Conservation (phyloP, 2,329 filamentous ascomycete species). For the Mycosphaerella sp. region DNA sequence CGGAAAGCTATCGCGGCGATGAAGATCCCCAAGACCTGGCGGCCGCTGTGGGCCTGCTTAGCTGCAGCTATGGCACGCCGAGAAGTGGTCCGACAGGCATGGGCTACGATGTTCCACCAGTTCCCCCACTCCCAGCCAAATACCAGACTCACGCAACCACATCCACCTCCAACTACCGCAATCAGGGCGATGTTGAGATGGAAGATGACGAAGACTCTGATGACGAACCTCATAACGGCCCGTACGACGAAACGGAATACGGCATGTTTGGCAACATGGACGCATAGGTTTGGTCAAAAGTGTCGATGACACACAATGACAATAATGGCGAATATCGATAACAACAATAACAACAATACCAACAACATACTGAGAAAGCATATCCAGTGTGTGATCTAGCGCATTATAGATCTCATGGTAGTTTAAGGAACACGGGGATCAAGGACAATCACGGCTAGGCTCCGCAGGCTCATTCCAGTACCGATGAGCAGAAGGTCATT, state of each 20-base stretch:
- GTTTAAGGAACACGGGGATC: conserved; percentile 1
- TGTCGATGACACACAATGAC: not conserved
- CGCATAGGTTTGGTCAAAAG: conserved; percentile 5
- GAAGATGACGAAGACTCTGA: conserved; percentile 47
- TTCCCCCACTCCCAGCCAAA: conserved; percentile 76
- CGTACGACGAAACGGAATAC: conserved; percentile 78
- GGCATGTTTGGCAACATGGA: conserved; percentile 97
- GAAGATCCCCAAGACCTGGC: conserved; percentile 84
- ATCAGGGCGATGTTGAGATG: conserved; percentile 44
- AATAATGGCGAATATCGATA: no score
- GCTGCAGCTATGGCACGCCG: conserved; percentile 83
- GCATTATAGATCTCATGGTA: conserved; percentile 19
- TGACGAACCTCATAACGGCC: conserved; percentile 42
- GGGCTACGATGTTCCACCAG: conserved; percentile 71
- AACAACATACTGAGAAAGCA: conserved; percentile 6
- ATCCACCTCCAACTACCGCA: conserved; percentile 35
- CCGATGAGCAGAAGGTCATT: conserved; percentile 23
- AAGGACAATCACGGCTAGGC: conserved; percentile 26
- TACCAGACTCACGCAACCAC: conserved; percentile 58
- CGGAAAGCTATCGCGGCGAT: conserved; percentile 64
- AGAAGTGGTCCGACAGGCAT: conserved; percentile 58
- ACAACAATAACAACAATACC: not conserved
- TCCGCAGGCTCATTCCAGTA: conserved; percentile 19
- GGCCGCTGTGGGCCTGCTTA: conserved; percentile 81
- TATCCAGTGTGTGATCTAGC: conserved; percentile 9